Percentiles rank a stretch among this genome's conserved stretches.
phyloP scores from a whole-genome alignment of 2,329 filamentous ascomycete species.

The Aspergillus neoniger region DNA sequence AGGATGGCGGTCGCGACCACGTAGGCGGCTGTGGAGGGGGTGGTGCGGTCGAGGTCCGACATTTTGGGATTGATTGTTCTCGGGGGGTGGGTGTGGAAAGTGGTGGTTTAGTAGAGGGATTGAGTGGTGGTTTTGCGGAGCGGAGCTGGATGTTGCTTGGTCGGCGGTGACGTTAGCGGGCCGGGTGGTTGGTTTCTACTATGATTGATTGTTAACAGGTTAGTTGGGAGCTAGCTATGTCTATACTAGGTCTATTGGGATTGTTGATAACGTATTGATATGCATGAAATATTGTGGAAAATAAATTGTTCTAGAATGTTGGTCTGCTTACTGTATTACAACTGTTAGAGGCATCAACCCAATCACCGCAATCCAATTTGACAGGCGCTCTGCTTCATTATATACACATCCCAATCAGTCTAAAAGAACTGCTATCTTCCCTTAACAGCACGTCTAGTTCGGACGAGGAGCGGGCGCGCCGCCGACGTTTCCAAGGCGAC shows the following conservation, averaged over 20 bases:
- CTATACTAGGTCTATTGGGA: not conserved
- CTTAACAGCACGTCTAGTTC: conserved; percentile 23
- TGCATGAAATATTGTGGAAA: not conserved
- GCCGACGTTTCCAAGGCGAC: conserved; percentile 30
- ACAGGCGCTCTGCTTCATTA: conserved; percentile 28
- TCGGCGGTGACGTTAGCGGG: conserved; percentile 10
- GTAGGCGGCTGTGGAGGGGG: conserved; percentile 60
- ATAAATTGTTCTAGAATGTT: not conserved
- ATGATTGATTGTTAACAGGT: no score
- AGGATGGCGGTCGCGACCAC: conserved; percentile 73
- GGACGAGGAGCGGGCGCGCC: conserved; percentile 18
- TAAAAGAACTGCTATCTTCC: conserved; percentile 15
- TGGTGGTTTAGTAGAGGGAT: not conserved
- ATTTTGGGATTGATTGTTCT: conserved; percentile 20
- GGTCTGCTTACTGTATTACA: no score
- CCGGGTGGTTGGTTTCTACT: not conserved
- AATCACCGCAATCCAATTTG: conserved; percentile 16
- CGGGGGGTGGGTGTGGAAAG: not conserved
- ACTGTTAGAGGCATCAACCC: not conserved
- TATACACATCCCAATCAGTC: conserved; percentile 37
- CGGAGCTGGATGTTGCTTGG: not conserved
- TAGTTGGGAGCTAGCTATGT: no score
- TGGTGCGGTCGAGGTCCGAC: conserved; percentile 42
- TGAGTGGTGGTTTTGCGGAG: conserved; percentile 1
- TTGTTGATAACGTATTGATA: not conserved